Evolutionary conservation across 2,329 filamentous ascomycete species (phyloP).

Genomic region (Fonsecaea multimorphosa): DNA sequence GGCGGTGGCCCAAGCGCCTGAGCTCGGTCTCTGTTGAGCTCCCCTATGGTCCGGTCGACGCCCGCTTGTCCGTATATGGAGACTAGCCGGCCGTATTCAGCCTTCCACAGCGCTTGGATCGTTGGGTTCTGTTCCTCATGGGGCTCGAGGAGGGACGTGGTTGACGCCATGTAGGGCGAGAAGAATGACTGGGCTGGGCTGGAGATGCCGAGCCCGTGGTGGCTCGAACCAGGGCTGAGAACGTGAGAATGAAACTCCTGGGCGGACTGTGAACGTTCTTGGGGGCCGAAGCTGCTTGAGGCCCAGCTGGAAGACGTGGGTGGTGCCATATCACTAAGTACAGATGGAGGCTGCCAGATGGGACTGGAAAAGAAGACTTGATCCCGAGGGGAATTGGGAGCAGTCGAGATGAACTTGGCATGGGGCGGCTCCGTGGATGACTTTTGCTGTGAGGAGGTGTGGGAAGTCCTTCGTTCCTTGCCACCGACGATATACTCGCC

Average conservation of each 20-base stretch:
- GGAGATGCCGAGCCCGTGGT: constrained; percentile 21
- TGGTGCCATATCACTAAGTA: constrained; percentile 12
- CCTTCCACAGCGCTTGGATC: constrained; percentile 39
- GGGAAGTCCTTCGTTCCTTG: constrained; percentile 33
- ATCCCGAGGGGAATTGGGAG: constrained; percentile 24
- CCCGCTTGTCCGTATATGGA: constrained; percentile 36
- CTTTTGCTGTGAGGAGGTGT: constrained; percentile 11
- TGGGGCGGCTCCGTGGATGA: constrained; percentile 13
- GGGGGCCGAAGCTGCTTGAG: constrained; percentile 1
- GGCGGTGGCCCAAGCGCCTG: neutral
- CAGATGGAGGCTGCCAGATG: constrained; percentile 20
- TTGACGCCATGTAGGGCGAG: constrained; percentile 28
- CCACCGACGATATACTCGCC: constrained; percentile 38
- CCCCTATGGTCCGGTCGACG: constrained; percentile 23
- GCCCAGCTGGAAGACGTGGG: constrained; percentile 4
- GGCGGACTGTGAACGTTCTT: constrained; percentile 13
- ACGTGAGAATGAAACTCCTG: constrained; percentile 5
- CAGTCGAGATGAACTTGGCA: constrained; percentile 24
- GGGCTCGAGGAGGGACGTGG: constrained; percentile 28
- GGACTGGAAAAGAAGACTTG: constrained; percentile 16
- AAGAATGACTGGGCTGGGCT: constrained; percentile 15
- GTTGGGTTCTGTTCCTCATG: constrained; percentile 36
- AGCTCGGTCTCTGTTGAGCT: constrained; percentile 18
- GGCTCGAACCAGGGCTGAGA: constrained; percentile 3
- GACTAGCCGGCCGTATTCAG: constrained; percentile 37